A percentile compares a stretch with the other conserved stretches of the same genome.
These are phyloP conservation scores for Botryotinia convoluta DNA, from an alignment of 2,329 filamentous ascomycete genomes.

Conservation along the genomic window DNA sequence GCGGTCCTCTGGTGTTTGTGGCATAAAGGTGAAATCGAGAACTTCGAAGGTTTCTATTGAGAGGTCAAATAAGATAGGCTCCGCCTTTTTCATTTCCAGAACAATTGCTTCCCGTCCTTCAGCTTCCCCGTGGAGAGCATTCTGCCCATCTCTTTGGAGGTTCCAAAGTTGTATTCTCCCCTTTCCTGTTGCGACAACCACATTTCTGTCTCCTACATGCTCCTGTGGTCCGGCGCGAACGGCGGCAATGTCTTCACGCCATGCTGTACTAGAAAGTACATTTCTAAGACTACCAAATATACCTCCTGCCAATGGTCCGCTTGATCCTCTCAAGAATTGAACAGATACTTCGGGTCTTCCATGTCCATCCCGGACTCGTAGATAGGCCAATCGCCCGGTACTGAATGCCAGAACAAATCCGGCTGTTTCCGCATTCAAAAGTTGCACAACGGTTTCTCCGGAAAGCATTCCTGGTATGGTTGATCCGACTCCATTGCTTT, in stretches of 20 bases:
- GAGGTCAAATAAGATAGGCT: constrained; percentile 48
- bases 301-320: constrained; percentile 56
- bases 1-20: constrained; percentile 51
- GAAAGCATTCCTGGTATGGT: constrained; percentile 70
- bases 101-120: constrained; percentile 67
- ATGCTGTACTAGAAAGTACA: constrained; percentile 66
- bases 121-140: constrained; percentile 68
- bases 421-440: constrained; percentile 78
- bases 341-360: constrained; percentile 78
- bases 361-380: constrained; percentile 82
- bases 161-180: constrained; percentile 84
- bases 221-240: constrained; percentile 70
- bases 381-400: constrained; percentile 79
- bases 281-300: constrained; percentile 80
- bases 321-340: constrained; percentile 67
- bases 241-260: constrained; percentile 76
- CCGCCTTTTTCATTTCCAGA: constrained; percentile 56
- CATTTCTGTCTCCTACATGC: constrained; percentile 77
- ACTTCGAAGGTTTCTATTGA: constrained; percentile 64
- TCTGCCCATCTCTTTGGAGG: constrained; percentile 81
- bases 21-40: constrained; percentile 74
- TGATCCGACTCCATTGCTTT: constrained; percentile 75
- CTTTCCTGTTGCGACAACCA: constrained; percentile 74
- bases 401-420: constrained; percentile 85
- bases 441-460: constrained; percentile 72